These are phyloP conservation scores for Ambispora gerdemannii DNA, from an alignment of 192 early-diverging fungal species.

Conservation along the genomic window DNA sequence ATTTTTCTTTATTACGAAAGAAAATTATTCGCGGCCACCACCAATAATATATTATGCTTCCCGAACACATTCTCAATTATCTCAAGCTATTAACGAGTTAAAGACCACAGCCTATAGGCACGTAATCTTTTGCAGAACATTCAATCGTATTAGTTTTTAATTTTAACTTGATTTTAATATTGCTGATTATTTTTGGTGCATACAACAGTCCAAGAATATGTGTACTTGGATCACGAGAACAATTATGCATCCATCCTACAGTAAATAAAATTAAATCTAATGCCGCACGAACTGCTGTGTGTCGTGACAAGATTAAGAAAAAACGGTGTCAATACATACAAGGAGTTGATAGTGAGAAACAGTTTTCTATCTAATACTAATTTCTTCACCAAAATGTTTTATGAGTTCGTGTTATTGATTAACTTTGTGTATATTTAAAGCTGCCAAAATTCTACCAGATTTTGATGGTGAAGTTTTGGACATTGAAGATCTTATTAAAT, in stretches of 20 bases:
- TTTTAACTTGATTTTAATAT: not conserved
- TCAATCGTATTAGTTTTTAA: not conserved
- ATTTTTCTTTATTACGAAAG: not conserved
- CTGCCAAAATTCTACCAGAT: not conserved
- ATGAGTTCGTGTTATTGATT: too few relatives aligned
- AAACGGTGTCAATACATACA: constrained; percentile 40
- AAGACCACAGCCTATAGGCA: constrained; percentile 37
- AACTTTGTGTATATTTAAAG: not conserved
- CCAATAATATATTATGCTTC: constrained; percentile 42
- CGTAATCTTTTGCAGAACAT: not conserved
- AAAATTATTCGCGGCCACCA: constrained; percentile 9
- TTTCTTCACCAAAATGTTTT: not conserved
- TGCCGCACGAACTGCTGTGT: constrained; percentile 39
- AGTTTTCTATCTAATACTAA: not conserved
- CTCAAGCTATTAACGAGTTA: constrained; percentile 45
- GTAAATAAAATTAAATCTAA: constrained; percentile 33
- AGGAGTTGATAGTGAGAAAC: constrained; percentile 13
- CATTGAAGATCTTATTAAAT: constrained; percentile 54
- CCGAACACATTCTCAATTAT: constrained; percentile 51
- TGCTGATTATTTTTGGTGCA: not conserved
- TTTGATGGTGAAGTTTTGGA: constrained; percentile 40
- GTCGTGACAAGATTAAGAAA: constrained; percentile 42
- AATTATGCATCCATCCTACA: constrained; percentile 53
- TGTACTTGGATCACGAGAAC: constrained; percentile 61
- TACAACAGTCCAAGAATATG: constrained; percentile 25